Conservation (phyloP, 176 grass and related monocot species). For the Raddia distichophylla region DNA sequence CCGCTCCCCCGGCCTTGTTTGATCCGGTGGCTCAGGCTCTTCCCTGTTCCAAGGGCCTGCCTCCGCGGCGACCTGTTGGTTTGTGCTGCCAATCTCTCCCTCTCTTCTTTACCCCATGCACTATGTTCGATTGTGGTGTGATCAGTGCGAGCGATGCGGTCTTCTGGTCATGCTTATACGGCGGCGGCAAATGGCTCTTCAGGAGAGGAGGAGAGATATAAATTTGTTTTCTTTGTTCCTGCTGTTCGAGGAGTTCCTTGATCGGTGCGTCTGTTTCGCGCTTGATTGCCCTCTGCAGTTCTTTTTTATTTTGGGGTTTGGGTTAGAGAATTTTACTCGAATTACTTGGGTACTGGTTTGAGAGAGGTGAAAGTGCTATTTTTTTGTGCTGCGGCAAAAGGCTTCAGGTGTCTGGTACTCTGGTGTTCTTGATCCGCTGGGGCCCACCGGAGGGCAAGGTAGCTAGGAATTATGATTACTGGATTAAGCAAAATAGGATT, state of each 20-base stretch:
- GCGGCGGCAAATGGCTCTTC: not conserved
- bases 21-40: slow-evolving; percentile 9
- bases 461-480: not conserved
- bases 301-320: not conserved
- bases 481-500: not conserved
- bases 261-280: not conserved
- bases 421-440: slow-evolving; percentile 24
- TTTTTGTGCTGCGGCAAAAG: not conserved
- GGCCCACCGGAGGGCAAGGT: not conserved
- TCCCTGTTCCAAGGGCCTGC: not conserved
- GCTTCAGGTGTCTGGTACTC: not conserved
- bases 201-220: not conserved
- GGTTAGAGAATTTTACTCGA: not conserved
- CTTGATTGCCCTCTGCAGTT: not conserved
- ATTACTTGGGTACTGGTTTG: not conserved
- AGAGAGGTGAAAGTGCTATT: not conserved
- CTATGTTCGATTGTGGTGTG: not conserved
- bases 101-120: not conserved
- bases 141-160: not conserved
- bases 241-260: not conserved
- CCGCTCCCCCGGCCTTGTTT: not conserved
- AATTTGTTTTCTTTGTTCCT: not conserved
- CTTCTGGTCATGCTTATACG: slow-evolving; percentile 1
- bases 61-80: slow-evolving; percentile 1
- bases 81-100: not conserved